phyloP scores from a whole-genome alignment of 1,284 basidiomycete genomes.

The Cutaneotrichosporon sp. region DNA sequence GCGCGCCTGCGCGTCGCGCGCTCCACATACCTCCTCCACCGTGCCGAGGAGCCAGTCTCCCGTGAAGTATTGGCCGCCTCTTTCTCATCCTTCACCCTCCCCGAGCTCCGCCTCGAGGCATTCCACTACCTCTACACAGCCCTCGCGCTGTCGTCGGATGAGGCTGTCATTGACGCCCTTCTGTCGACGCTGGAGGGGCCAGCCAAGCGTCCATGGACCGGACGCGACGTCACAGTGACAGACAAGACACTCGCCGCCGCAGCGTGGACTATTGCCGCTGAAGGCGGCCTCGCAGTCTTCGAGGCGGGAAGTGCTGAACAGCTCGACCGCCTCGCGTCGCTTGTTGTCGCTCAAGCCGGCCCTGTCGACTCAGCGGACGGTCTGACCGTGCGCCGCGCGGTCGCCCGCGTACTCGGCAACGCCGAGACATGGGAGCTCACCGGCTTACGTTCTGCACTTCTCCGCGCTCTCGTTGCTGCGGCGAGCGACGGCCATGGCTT shows the following conservation, averaged over 20 bases:
- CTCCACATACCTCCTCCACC: constrained; percentile 4
- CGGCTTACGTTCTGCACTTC: constrained; percentile 11
- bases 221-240: constrained; percentile 11
- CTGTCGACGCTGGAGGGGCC: constrained; percentile 6
- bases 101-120: constrained; percentile 14
- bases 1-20: constrained; percentile 16
- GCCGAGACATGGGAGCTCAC: constrained; percentile 20
- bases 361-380: neutral
- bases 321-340: constrained; percentile 13
- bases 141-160: constrained; percentile 6
- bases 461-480: constrained; percentile 7
- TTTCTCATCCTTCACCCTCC: neutral
- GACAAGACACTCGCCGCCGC: constrained; percentile 15
- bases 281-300: constrained; percentile 22
- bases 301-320: constrained; percentile 11
- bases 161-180: constrained; percentile 11
- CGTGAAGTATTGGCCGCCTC: neutral
- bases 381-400: neutral
- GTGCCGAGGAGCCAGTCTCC: neutral
- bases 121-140: constrained; percentile 15
- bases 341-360: neutral
- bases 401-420: constrained; percentile 6
- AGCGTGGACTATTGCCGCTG: constrained; percentile 22
- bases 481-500: constrained; percentile 8
- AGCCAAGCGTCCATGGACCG: constrained; percentile 6